Conservation (phyloP, 2,329 filamentous ascomycete species). For the Phialophora macrospora region DNA sequence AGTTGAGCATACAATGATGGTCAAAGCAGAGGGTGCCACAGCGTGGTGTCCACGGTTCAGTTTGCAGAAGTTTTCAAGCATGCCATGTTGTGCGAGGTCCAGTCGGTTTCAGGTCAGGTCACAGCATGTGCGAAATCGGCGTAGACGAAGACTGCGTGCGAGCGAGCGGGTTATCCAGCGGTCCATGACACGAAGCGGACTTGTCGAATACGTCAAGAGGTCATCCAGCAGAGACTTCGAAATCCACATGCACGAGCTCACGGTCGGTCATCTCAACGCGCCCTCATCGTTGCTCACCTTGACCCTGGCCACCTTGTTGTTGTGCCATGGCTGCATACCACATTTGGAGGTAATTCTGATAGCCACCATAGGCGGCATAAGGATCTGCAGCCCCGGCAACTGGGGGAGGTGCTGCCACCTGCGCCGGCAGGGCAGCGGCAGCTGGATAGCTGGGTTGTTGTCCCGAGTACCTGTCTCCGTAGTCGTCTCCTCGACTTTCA, state of each 20-base stretch:
- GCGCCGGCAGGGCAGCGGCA: constrained; percentile 36
- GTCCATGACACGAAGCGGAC: constrained; percentile 25
- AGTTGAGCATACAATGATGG: constrained; percentile 5
- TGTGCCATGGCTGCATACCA: constrained; percentile 76
- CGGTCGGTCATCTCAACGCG: constrained; percentile 37
- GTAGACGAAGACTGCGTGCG: constrained; percentile 11
- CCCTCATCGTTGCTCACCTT: constrained; percentile 41
- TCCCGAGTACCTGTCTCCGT: constrained; percentile 41
- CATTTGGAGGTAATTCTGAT: constrained; percentile 76
- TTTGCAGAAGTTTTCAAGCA: constrained; percentile 8
- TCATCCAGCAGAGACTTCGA: constrained; percentile 30
- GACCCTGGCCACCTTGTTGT: constrained; percentile 44
- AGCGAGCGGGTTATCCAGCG: constrained; percentile 17
- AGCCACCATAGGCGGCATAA: constrained; percentile 82
- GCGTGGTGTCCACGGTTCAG: constrained; percentile 4
- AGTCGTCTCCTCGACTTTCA: constrained; percentile 48
- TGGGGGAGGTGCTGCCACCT: constrained; percentile 56
- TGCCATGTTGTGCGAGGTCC: constrained; percentile 11
- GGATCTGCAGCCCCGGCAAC: constrained; percentile 64
- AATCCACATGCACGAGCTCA: constrained; percentile 35
- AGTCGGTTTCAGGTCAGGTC: constrained; percentile 19
- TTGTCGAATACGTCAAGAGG: constrained; percentile 23
- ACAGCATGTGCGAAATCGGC: constrained; percentile 27
- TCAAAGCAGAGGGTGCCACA: constrained; percentile 24
- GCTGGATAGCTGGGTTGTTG: constrained; percentile 42